These are phyloP conservation scores for Arachnomyces sp. DNA, from an alignment of 2,329 filamentous ascomycete genomes.

Conservation along the genomic window DNA sequence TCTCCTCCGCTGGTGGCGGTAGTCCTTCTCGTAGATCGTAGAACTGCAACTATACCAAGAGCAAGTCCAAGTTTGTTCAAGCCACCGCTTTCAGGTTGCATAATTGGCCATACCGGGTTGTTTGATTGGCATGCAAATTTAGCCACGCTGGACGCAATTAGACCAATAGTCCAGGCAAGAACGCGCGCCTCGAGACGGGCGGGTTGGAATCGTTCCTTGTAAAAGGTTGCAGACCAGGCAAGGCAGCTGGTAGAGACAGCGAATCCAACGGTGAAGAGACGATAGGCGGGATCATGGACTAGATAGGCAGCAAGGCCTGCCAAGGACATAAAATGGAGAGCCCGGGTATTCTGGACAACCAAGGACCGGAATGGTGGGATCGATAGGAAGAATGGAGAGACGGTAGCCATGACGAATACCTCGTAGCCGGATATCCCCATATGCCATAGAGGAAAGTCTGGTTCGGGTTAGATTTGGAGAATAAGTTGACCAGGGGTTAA, in stretches of 20 bases:
- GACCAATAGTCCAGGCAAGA: slow-evolving; percentile 69
- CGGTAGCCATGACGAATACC: slow-evolving; percentile 73
- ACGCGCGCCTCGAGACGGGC: slow-evolving; percentile 73
- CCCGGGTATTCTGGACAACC: slow-evolving; percentile 60
- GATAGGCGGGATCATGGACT: slow-evolving; percentile 61
- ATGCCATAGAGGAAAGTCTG: slow-evolving; percentile 93
- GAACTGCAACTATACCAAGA: slow-evolving; percentile 65
- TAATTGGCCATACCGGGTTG: slow-evolving; percentile 93
- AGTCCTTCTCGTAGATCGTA: slow-evolving; percentile 65
- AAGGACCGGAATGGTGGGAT: slow-evolving; percentile 62
- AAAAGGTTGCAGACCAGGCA: slow-evolving; percentile 76
- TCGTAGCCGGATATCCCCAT: slow-evolving; percentile 99
- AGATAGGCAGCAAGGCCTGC: slow-evolving; percentile 73
- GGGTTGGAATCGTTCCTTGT: slow-evolving; percentile 66
- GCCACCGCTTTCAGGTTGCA: slow-evolving; percentile 83
- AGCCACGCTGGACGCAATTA: slow-evolving; percentile 76
- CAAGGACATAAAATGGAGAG: slow-evolving; percentile 70
- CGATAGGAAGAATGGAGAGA: slow-evolving; percentile 72
- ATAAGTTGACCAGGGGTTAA: neutral
- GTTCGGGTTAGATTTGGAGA: slow-evolving; percentile 15
- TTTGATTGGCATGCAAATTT: slow-evolving; percentile 94
- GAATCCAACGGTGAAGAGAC: slow-evolving; percentile 75
- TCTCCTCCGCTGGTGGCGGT: slow-evolving; percentile 42
- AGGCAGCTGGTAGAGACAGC: slow-evolving; percentile 73
- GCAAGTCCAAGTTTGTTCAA: slow-evolving; percentile 79